Evolutionary conservation across 2,329 filamentous ascomycete species (phyloP), one percentile per base, ranked within the genome.

Genomic region (Ascomycota sp.): DNA sequence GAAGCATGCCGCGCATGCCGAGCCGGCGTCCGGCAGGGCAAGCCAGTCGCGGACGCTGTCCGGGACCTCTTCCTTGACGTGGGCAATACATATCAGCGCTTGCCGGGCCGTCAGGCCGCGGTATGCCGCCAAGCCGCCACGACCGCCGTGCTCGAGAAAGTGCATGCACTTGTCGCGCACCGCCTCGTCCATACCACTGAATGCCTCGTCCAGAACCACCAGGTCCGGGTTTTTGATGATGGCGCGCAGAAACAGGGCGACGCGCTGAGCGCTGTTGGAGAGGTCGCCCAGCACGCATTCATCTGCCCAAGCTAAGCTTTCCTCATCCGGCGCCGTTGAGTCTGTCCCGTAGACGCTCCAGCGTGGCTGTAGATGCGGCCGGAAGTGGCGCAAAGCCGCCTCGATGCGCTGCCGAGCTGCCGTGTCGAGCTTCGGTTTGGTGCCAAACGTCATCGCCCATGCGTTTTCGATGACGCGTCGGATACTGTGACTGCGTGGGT

Each of bases 81-180:
- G 89, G 36, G 82, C 89, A 35, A 95, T 86, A 38, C 85, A 82
- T n/a, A 95, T 65, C 31, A 98, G 55, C 1, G 83, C 83, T 52
- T 95, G 86, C 15, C 69, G 51, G 1, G 70, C 57, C 2, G 63
- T 61, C 32, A 94, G 51, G 0, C 82, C 82, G 1, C 43, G 45
- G 4, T 86, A 53, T 15, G 52, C 58, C 1, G 69, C 57, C 2
- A 47, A 44, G 0, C 57, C 64, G 0, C 62, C 52, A 34, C 61
- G 69, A 9, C 77, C 65, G 8, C 76, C 76, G 17, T 63, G 51
- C 25, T 68, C 71, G 2, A 98, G 66, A 51, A 92, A 93, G 0
- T 76, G 53, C 34, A 89, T 65, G 43, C 85, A 94, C 45, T 83
- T 85, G 47, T 93, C 78, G n/a, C 86, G 65, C 7, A 89, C 70